Evolutionary conservation across 345 rosid genomes (phyloP).

Genomic region (Gossypioides kirkii): DNA sequence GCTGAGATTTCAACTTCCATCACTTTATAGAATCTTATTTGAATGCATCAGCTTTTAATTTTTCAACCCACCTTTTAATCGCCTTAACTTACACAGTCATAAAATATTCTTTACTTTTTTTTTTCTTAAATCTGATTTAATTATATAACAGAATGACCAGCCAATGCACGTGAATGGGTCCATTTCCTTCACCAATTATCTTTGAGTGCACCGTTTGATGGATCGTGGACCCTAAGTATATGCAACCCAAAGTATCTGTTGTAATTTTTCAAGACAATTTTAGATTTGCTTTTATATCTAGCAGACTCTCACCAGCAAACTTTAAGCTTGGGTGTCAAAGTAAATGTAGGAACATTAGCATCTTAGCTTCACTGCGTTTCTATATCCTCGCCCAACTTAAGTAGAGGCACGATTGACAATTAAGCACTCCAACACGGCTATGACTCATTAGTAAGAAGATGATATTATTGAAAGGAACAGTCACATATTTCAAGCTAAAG

Average conservation of each 20-base stretch:
- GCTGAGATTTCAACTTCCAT: not conserved
- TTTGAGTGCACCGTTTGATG: constrained; percentile 11
- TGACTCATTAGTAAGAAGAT: too few relatives aligned
- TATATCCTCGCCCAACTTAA: not conserved
- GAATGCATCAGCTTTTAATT: not conserved
- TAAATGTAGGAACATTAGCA: not conserved
- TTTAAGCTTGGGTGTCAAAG: not conserved
- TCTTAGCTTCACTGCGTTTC: not conserved
- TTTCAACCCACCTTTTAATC: not conserved
- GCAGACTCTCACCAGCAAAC: not conserved
- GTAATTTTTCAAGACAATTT: not conserved
- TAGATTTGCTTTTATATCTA: not conserved
- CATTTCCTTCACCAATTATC: constrained; percentile 17
- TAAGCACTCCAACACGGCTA: not conserved
- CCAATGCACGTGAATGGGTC: constrained; percentile 33
- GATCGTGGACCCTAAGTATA: constrained; percentile 11
- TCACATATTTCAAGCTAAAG: too few relatives aligned
- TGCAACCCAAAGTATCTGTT: not conserved
- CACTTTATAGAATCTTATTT: not conserved
- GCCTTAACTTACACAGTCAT: not conserved
- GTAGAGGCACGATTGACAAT: not conserved
- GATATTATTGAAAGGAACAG: not conserved
- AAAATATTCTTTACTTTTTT: not conserved
- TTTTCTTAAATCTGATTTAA: not conserved
- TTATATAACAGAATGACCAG: constrained; percentile 3